Evolutionary conservation across 2,329 filamentous ascomycete species (phyloP), one percentile per base, ranked within the genome.

Genomic region (Diplodia intermedia): DNA sequence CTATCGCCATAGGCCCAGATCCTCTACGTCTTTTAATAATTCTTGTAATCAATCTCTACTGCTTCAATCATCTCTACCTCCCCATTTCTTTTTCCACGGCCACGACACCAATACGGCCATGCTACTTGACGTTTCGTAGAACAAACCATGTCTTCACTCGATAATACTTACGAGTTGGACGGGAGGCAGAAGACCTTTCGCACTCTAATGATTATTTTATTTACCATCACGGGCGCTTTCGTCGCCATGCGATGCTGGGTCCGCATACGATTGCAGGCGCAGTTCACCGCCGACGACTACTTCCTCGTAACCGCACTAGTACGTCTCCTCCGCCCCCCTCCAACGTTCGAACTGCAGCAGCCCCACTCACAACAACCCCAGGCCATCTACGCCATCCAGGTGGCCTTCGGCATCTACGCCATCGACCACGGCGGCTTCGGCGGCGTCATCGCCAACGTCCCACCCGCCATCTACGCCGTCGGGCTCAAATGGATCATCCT

Each of bases 201-300:
- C 56, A 6, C 23, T 12, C 23, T 49, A 7, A 23, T 61, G 3
- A 36, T 66, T 52, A 20, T 38, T 0, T 47, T 18, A 9, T 18
- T 66, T 7, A 33, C 15, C 52, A 49, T 66, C 14, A 49, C 63
- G 20, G 14, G 33, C 43, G 18, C 18, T 15, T 66, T 66, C 31
- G 23, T 66, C 18, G 9, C 47, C 3, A 23, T 36, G 20, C 50
- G 63, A 49, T 56, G 63, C 18, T 66, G 29, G n/a, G 23, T 56
- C 33, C 63, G 63, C 11, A 7, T 36, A 2, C 38, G 63, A 14
- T 29, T 66, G 23, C 63, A 66, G 18, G n/a, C 52, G 20, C 63
- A 66, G 26, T 66, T 66, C 26, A 66, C 33, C 15, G 26, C 49
- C 38, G 63, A 66, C 14, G 61, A 65, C 49, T 65, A 43, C n/a